phyloP scores from a whole-genome alignment of 768 basidiomycete genomes.

The Chalciporus chontae region DNA sequence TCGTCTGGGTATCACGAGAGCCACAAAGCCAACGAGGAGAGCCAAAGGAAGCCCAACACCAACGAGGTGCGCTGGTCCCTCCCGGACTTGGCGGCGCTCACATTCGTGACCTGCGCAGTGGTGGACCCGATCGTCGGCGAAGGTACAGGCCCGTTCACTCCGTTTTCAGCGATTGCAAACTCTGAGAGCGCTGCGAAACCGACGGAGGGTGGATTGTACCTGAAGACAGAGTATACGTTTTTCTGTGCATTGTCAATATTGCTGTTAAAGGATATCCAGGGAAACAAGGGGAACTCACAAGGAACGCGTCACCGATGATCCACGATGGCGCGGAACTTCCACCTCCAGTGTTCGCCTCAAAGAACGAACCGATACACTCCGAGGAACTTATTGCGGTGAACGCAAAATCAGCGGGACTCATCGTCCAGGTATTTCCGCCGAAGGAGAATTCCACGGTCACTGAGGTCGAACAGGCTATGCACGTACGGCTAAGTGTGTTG shows the following conservation, averaged over 20 bases:
- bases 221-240: constrained; percentile 57
- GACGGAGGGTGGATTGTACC: constrained; percentile 45
- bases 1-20: not conserved
- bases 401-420: constrained; percentile 47
- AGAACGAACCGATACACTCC: constrained; percentile 54
- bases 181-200: constrained; percentile 48
- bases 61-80: not conserved
- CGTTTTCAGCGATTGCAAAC: constrained; percentile 23
- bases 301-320: constrained; percentile 54
- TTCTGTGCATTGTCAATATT: constrained; percentile 29
- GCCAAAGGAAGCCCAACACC: not conserved
- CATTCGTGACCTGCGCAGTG: constrained; percentile 41
- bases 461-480: constrained; percentile 33
- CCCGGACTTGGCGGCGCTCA: constrained; percentile 3
- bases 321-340: constrained; percentile 37
- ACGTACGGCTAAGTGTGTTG: not conserved
- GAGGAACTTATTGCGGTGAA: constrained; percentile 35
- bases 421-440: constrained; percentile 44
- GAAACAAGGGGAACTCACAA: constrained; percentile 23
- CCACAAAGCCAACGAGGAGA: not conserved
- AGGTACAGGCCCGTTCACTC: constrained; percentile 39
- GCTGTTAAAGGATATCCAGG: not conserved
- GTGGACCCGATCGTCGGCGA: constrained; percentile 55
- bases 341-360: constrained; percentile 33
- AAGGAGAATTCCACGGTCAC: constrained; percentile 42